Percentiles rank a stretch among this genome's conserved stretches.
Conservation (phyloP, 2,329 filamentous ascomycete genomes). For the Beauveria australis region DNA sequence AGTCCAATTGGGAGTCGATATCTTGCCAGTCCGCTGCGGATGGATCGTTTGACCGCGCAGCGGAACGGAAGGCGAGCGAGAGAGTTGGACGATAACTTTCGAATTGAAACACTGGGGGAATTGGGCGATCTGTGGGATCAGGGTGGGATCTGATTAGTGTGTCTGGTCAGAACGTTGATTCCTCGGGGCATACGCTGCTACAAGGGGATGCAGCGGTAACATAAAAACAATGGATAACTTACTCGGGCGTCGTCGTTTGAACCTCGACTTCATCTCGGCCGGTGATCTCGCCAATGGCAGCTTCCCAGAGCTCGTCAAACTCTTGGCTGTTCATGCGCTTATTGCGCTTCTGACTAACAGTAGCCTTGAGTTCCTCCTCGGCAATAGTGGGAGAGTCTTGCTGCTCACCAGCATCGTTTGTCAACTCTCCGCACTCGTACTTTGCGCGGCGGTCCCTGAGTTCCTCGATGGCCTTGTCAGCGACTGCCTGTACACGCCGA, state of each 20-base stretch:
- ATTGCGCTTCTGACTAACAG: conserved; percentile 65
- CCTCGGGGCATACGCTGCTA: conserved; percentile 3
- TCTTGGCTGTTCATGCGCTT: conserved; percentile 80
- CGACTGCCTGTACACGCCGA: conserved; percentile 75
- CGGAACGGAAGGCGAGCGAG: conserved; percentile 83
- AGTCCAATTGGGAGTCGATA: conserved; percentile 77
- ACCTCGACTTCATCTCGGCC: conserved; percentile 52
- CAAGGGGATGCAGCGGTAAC: conserved; percentile 12
- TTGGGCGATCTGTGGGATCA: conserved; percentile 62
- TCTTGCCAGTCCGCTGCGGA: conserved; percentile 74
- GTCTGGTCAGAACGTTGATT: conserved; percentile 40
- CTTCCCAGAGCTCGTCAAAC: conserved; percentile 80
- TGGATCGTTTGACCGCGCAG: conserved; percentile 70
- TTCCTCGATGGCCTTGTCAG: conserved; percentile 79
- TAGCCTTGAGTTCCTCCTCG: conserved; percentile 69
- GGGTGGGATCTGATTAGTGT: conserved; percentile 81
- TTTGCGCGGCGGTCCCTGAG: conserved; percentile 78
- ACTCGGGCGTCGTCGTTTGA: conserved; percentile 33
- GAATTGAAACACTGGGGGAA: conserved; percentile 52
- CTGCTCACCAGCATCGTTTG: conserved; percentile 51
- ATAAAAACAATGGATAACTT: conserved; percentile 33
- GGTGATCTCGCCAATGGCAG: conserved; percentile 65
- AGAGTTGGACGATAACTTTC: conserved; percentile 72
- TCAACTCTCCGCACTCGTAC: conserved; percentile 77
- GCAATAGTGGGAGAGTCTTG: conserved; percentile 50